phyloP scores from a whole-genome alignment of 148 eudicot genomes.

The Diospyros lotus region DNA sequence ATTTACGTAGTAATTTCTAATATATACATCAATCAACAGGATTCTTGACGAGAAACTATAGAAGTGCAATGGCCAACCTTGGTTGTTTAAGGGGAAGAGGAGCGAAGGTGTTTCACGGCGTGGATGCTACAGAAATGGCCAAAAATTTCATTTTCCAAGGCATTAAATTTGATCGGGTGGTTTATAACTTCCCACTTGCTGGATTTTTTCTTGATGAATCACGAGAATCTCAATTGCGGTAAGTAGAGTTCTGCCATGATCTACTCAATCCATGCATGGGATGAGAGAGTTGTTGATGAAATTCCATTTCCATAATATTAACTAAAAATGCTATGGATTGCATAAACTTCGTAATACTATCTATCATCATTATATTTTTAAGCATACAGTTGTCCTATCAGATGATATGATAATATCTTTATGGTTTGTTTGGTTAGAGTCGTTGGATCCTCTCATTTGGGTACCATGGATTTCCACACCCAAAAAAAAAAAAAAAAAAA shows the following conservation, averaged over 20 bases:
- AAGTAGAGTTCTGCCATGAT: too few species aligned
- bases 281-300: too few species aligned
- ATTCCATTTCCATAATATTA: background rate
- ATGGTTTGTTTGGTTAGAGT: background rate
- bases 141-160: background rate
- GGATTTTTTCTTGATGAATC: conserved; percentile 12
- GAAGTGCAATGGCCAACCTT: background rate
- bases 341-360: too few species aligned
- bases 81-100: background rate
- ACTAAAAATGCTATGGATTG: background rate
- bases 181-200: conserved; percentile 16
- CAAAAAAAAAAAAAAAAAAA: too few species aligned
- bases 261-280: too few species aligned
- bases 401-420: background rate
- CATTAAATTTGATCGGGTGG: conserved; percentile 3
- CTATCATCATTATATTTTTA: background rate
- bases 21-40: background rate
- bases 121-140: conserved; percentile 6
- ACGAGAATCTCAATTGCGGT: background rate
- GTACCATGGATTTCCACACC: background rate
- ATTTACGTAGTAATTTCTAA: background rate
- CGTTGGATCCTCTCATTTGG: background rate
- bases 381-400: too few species aligned
- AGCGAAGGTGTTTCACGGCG: background rate
- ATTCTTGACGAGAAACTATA: background rate